Base-by-base conservation (phyloP, 2,329 filamentous ascomycete species). In the Phialophora expanda region DNA sequence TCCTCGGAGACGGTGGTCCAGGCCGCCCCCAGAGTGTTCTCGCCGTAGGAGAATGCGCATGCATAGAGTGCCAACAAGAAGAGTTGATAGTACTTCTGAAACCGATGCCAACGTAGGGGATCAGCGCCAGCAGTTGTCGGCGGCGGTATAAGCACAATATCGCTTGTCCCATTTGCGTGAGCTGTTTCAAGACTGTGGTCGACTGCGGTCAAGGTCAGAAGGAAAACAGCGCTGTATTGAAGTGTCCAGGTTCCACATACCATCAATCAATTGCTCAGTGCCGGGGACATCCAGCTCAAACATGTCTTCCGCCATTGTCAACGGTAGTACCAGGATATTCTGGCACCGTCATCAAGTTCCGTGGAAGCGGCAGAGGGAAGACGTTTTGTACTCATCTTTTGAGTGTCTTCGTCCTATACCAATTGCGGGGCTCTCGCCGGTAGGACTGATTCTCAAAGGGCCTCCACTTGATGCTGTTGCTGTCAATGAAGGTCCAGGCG, bases 1-100 rank as follows among this genome's bases (percentile, higher is more conserved):
- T 80, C 76, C 1, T 74, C 68, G 8, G 77, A 76, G n/a, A 80
- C 76, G 11, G 76, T 75, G 0, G 78, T 79, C 78, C 78, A 80
- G 53, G 78, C 76, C 17, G 78, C 78, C n/a, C 78, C 78, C 48
- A 77, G 74, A 44, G 76, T 78, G 59, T 79, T 80, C 63, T 80
- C 78, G 14, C 77, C 78, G 62, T 76, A 79, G 1, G 77, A 79
- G 65, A 78, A 77, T 1, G 78, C 75, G 48, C 78, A 80, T 1
- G 78, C 78, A 58, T 80, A 81, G 1, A 78, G 64, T 0, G 78
- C 76, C 1, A 79, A 75, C 3, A 81, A 66, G 62, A 78, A 77
- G 1, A 80, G 73, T 11, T 77, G 76, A 69, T 77, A 80, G 66
- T 75, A 75, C 53, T 80, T 80, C 67, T 80, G 79, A 58, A 66